phyloP scores from a whole-genome alignment of 2,329 filamentous ascomycete species.

The Aspergillus ochraceoroseus region DNA sequence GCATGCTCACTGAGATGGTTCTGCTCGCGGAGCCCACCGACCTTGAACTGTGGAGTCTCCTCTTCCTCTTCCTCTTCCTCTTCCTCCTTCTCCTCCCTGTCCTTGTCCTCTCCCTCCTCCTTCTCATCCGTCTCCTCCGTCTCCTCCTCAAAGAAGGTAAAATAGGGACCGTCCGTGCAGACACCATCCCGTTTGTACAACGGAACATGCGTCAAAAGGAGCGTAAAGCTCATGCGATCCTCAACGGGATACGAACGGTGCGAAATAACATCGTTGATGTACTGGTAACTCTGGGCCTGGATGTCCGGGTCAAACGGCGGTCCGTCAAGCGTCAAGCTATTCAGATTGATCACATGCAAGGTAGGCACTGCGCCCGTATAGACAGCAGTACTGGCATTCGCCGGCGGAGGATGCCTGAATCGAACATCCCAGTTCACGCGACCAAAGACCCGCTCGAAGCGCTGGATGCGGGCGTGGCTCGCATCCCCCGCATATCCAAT shows the following conservation, averaged over 20 bases:
- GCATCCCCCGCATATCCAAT: constrained; percentile 94
- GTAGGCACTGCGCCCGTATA: too few species aligned
- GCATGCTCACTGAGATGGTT: constrained; percentile 75
- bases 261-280: constrained; percentile 57
- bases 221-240: constrained; percentile 63
- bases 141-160: constrained; percentile 65
- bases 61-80: constrained; percentile 57
- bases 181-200: constrained; percentile 76
- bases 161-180: constrained; percentile 79
- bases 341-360: constrained; percentile 77
- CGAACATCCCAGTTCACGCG: constrained; percentile 85
- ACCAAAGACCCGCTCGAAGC: constrained; percentile 83
- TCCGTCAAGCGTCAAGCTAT: constrained; percentile 88
- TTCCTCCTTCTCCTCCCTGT: constrained; percentile 56
- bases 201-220: constrained; percentile 88
- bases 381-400: too few species aligned
- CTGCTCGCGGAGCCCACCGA: constrained; percentile 66
- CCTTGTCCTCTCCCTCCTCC: constrained; percentile 55
- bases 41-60: constrained; percentile 49
- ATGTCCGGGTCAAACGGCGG: constrained; percentile 64
- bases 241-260: constrained; percentile 57
- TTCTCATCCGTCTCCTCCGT: constrained; percentile 58
- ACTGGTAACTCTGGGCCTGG: constrained; percentile 71
- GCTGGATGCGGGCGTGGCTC: constrained; percentile 64
- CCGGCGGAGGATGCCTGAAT: constrained; percentile 57